Evolutionary conservation across 345 rosid species (phyloP), one percentile per base, ranked within the genome.

Genomic region (Ceriops decandra): DNA sequence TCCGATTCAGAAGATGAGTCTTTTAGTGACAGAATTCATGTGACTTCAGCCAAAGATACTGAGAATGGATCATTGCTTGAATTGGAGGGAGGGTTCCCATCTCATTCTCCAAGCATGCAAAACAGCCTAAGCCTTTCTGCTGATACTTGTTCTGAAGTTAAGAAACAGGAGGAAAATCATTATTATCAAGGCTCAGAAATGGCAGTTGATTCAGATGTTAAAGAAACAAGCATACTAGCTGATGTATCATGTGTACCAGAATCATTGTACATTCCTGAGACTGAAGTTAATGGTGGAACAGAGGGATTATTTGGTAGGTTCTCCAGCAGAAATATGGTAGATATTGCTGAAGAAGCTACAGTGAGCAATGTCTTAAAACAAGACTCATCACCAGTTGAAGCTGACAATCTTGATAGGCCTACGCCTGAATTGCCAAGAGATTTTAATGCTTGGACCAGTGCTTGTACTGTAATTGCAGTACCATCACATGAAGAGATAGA

Each of bases 1-100:
- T 95, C 97, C 11, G 97, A 91, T 77, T 91, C 99, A 2, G 98
- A 95, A 80, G 90, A 85, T 68, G 95, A 90, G 63, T 61, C 74
- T 72, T 49, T 67, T 51, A 62, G 27, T 57, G 77, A 74, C 51
- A 68, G 64, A 60, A 64, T 20, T 66, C 67, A 73, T 75, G 17
- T 53, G 16, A 70, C 67, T 63, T 52, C 73, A 52, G 74, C 60
- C 56, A 73, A 68, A 67, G 70, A 68, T 71, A 69, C 70, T 28
- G 60, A 73, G 49, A 38, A 58, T 64, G 76, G 80, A 51, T 69
- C 81, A 32, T 67, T 67, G 49, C 27, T 78, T 56, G 76, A 78
- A 60, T 74, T 79, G 63, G 66, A 71, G 49, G 59, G 63, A 52
- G 62, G 62, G 26, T 69, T 75, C 68, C 71, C 58, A 30, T 69